phyloP scores from a whole-genome alignment of 768 basidiomycete species.

The Amyloporia xantha region DNA sequence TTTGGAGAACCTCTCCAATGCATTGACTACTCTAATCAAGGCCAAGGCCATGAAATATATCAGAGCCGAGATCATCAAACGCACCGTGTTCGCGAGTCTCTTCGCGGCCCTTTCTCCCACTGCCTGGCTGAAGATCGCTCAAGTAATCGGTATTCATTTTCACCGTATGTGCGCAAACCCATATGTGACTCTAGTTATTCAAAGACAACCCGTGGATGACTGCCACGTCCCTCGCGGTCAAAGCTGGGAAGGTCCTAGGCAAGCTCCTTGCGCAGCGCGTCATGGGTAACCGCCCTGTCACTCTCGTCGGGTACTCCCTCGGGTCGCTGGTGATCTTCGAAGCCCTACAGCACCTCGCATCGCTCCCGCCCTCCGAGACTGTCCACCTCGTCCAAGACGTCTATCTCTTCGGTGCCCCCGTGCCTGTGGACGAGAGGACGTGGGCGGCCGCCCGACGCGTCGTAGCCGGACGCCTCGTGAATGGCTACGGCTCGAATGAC shows the following conservation, averaged over 20 bases:
- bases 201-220: slow-evolving; percentile 59
- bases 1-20: slow-evolving; percentile 41
- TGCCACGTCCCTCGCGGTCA: slow-evolving; percentile 42
- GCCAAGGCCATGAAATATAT: slow-evolving; percentile 46
- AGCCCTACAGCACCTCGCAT: slow-evolving; percentile 42
- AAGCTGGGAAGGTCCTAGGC: slow-evolving; percentile 49
- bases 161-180: not conserved
- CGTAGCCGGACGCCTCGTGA: slow-evolving; percentile 46
- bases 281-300: slow-evolving; percentile 49
- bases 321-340: slow-evolving; percentile 52
- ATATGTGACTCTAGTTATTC: not conserved
- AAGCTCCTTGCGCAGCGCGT: slow-evolving; percentile 42
- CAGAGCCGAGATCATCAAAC: slow-evolving; percentile 40
- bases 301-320: slow-evolving; percentile 50
- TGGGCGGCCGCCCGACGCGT: slow-evolving; percentile 45
- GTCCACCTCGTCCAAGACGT: slow-evolving; percentile 46
- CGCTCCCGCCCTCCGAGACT: slow-evolving; percentile 38
- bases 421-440: slow-evolving; percentile 29
- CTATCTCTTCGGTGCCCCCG: slow-evolving; percentile 47
- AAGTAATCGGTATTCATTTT: slow-evolving; percentile 39
- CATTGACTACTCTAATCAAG: slow-evolving; percentile 38
- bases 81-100: slow-evolving; percentile 44
- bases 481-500: slow-evolving; percentile 45
- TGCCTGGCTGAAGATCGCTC: slow-evolving; percentile 43
- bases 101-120: slow-evolving; percentile 45